phyloP scores from a whole-genome alignment of 2,329 filamentous ascomycete species.

The Chalaropsis ovoidea region DNA sequence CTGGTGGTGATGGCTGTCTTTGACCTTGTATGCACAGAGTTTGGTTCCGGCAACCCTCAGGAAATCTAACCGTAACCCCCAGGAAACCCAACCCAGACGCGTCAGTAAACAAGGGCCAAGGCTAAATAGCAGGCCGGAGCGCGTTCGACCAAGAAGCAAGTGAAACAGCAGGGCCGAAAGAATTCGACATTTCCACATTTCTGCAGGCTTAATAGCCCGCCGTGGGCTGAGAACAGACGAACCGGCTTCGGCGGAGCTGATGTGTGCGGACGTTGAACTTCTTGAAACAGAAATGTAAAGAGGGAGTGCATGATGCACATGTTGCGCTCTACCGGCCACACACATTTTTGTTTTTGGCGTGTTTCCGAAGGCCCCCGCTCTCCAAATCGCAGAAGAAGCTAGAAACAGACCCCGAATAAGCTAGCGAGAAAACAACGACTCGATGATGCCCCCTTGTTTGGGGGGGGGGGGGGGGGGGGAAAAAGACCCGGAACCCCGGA shows the following conservation, averaged over 20 bases:
- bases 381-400: too few species aligned
- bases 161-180: too few species aligned
- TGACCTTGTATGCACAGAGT: too few species aligned
- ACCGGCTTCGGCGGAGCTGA: conserved; percentile 1
- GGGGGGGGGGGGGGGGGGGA: too few species aligned
- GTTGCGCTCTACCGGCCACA: background rate
- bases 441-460: background rate
- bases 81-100: background rate
- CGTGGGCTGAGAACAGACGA: background rate
- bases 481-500: too few species aligned
- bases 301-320: background rate
- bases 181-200: too few species aligned
- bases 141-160: too few species aligned
- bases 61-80: too few species aligned
- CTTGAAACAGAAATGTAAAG: background rate
- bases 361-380: too few species aligned
- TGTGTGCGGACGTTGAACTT: background rate
- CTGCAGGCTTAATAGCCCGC: too few species aligned
- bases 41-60: too few species aligned
- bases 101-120: background rate
- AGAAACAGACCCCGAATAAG: background rate
- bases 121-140: background rate
- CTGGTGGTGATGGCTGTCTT: too few species aligned
- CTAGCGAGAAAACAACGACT: background rate
- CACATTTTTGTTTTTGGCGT: background rate